Evolutionary conservation across 176 grass and related monocot species (phyloP), one percentile per base, ranked within the genome.

Genomic region (Typha latifolia): DNA sequence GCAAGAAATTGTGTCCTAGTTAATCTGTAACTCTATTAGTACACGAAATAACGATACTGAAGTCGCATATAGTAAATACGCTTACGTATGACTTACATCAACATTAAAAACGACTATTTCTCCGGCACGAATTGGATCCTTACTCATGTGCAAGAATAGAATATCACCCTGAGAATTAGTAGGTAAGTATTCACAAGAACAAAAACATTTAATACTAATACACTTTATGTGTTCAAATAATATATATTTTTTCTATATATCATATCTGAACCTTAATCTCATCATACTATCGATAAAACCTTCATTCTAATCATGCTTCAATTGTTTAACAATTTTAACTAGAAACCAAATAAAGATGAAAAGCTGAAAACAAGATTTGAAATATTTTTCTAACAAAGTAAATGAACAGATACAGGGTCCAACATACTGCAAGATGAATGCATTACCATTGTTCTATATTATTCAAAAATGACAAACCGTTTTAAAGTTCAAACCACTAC

Each of bases 61-160:
- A 43, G 9, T 43, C 37, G 10, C 37, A 9, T 43, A 7, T 59
- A 59, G 53, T 21, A 59, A 16, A 16, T 16, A 19, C 15, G 2
- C 51, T 55, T 55, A 43, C n/a, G 14, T 32, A 78, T 19, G 32
- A 83, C 77, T 83, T 77, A 90, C 87, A 77, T 83, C 83, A 32
- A 86, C 62, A 64, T 90, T 86, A 72, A 90, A 90, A 63, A 90
- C 87, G 82, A 86, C 87, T 71, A 86, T 90, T 90, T 90, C 87
- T 71, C 87, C 83, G 7, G 83, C 84, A 50, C 80, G 87, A 61
- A 90, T 90, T 63, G 83, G 83, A 56, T 83, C 83, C 19, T 85
- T 82, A 73, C 87, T 90, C 87, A 82, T 85, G 65, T 85, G 79
- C 66, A 90, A 70, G 64, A 90, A 90, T 7, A 90, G 64, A 49